Conservation (phyloP, 1,284 basidiomycete species). For the Ganoderma resinaceum region DNA sequence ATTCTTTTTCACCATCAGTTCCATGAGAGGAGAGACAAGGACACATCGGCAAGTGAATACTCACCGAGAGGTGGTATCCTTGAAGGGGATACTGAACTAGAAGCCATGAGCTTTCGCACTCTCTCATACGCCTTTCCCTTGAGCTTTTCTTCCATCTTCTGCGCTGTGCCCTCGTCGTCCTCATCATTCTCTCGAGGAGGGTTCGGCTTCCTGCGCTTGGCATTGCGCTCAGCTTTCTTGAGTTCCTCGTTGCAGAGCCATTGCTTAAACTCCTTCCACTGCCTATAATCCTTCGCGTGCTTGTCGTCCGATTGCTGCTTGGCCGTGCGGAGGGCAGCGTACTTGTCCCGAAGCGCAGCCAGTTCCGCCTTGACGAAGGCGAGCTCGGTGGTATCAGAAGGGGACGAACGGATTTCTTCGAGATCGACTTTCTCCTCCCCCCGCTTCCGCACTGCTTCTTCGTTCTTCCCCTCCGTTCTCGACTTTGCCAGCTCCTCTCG, state of each 20-base stretch:
- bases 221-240: slow-evolving; percentile 2
- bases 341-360: slow-evolving; percentile 26
- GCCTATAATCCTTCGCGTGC: slow-evolving; percentile 25
- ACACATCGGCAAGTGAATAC: neutral
- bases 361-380: slow-evolving; percentile 24
- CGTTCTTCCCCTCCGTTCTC: neutral
- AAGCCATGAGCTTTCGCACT: neutral
- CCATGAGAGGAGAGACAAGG: neutral
- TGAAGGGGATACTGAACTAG: neutral
- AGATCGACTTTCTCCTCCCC: neutral
- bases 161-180: slow-evolving; percentile 54
- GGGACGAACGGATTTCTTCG: neutral
- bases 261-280: slow-evolving; percentile 32
- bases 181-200: slow-evolving; percentile 80
- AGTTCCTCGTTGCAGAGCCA: slow-evolving; percentile 27
- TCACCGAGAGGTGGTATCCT: slow-evolving; percentile 2
- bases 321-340: slow-evolving; percentile 29
- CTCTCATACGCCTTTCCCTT: neutral
- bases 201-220: slow-evolving; percentile 26
- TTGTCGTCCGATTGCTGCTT: slow-evolving; percentile 31
- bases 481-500: slow-evolving; percentile 13
- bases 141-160: neutral
- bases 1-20: neutral
- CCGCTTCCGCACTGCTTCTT: neutral
- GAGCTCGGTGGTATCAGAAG: slow-evolving; percentile 9